phyloP scores from a whole-genome alignment of 768 basidiomycete species.

The Pisolithus orientalis region DNA sequence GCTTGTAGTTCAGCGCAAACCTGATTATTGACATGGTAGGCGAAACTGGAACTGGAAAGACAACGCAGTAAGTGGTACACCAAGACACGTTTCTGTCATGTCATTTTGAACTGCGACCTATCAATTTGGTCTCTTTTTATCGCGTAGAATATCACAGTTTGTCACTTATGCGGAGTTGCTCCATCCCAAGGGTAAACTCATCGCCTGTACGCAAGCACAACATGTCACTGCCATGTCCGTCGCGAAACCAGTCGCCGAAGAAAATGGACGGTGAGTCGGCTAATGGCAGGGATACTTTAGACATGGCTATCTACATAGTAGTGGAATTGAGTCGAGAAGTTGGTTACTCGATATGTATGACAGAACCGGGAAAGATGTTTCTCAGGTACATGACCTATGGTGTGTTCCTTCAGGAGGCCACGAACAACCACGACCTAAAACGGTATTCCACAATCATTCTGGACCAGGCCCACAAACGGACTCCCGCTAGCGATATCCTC shows the following conservation, averaged over 20 bases:
- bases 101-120: slow-evolving; percentile 17
- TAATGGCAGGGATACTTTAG: not conserved
- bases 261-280: slow-evolving; percentile 90
- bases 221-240: slow-evolving; percentile 98
- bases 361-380: slow-evolving; percentile 85
- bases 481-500: slow-evolving; percentile 94
- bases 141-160: slow-evolving; percentile 89
- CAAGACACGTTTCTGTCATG: slow-evolving; percentile 14
- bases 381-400: slow-evolving; percentile 99
- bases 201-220: slow-evolving; percentile 95
- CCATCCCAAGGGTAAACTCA: slow-evolving; percentile 81
- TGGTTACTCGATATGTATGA: slow-evolving; percentile 87
- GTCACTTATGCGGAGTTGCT: slow-evolving; percentile 91
- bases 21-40: slow-evolving; percentile 91
- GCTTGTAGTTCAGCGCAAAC: slow-evolving; percentile 29
- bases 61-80: slow-evolving; percentile 69
- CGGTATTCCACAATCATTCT: slow-evolving; percentile 97
- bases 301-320: slow-evolving; percentile 22
- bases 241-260: slow-evolving; percentile 96
- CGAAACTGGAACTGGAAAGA: slow-evolving; percentile 95
- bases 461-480: slow-evolving; percentile 98
- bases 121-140: slow-evolving; percentile 24
- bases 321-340: slow-evolving; percentile 92
- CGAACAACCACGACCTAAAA: slow-evolving; percentile 89
- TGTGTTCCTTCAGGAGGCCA: slow-evolving; percentile 95